Evolutionary conservation across 768 basidiomycete species (phyloP).

Genomic region (Tulasnella sp.): DNA sequence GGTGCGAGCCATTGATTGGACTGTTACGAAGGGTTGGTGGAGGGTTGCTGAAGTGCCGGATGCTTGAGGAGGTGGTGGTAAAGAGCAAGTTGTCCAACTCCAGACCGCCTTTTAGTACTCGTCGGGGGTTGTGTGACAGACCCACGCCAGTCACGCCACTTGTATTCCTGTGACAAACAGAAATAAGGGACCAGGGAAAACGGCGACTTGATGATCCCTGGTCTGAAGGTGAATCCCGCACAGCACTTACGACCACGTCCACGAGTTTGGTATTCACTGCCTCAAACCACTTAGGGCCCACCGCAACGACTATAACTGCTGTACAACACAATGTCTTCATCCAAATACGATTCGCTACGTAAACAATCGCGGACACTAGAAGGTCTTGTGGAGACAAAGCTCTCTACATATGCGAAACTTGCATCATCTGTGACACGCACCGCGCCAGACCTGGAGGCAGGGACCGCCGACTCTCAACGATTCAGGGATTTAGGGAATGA

Average conservation of each 20-base stretch:
- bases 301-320: too few relatives aligned
- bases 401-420: conserved; percentile 82
- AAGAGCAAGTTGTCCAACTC: background rate
- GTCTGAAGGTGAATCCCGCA: too few relatives aligned
- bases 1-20: conserved; percentile 68
- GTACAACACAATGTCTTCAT: background rate
- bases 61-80: background rate
- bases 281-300: background rate
- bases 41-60: background rate
- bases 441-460: conserved; percentile 55
- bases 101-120: too few relatives aligned
- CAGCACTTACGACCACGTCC: too few relatives aligned
- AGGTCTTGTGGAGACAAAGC: conserved; percentile 81
- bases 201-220: too few relatives aligned
- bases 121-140: too few relatives aligned
- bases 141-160: too few relatives aligned
- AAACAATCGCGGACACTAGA: conserved; percentile 89
- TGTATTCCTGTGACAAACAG: too few relatives aligned
- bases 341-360: conserved; percentile 75
- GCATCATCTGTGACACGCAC: conserved; percentile 52
- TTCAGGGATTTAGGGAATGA: conserved; percentile 80
- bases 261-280: background rate
- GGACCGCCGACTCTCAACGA: conserved; percentile 46
- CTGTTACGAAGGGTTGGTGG: background rate
- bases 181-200: too few relatives aligned